These are phyloP conservation scores for Carex littledalei DNA, from an alignment of 176 grass and related monocot species.

Conservation along the genomic window DNA sequence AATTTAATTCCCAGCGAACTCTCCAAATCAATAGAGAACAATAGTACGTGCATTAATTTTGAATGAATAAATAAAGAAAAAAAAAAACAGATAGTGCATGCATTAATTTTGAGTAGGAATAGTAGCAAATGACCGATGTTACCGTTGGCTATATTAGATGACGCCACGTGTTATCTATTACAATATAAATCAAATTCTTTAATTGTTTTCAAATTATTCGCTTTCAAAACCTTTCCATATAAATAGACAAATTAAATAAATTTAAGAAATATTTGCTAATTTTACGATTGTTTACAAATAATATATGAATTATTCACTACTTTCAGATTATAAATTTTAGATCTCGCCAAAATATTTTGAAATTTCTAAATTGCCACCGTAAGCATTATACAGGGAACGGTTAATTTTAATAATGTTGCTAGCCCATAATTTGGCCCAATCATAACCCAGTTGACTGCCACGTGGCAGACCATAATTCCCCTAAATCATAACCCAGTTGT, in stretches of 20 bases:
- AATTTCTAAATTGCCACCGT: background rate
- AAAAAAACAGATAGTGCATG: background rate
- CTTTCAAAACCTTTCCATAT: too few relatives aligned
- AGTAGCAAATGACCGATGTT: background rate
- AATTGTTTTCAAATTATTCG: too few relatives aligned
- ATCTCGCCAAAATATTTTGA: background rate
- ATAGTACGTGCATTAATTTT: background rate
- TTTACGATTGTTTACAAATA: too few relatives aligned
- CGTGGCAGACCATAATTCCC: background rate
- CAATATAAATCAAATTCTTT: too few relatives aligned
- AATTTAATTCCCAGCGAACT: too few relatives aligned
- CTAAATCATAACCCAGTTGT: background rate
- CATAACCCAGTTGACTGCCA: background rate
- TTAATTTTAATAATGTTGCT: background rate
- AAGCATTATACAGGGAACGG: background rate
- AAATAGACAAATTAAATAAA: too few relatives aligned
- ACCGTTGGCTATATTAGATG: background rate
- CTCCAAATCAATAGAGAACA: background rate
- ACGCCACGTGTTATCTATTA: background rate
- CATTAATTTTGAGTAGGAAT: background rate
- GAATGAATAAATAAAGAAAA: background rate
- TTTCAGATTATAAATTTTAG: too few relatives aligned
- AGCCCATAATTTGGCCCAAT: background rate
- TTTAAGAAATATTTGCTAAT: too few relatives aligned
- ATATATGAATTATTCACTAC: too few relatives aligned